Base-by-base conservation (phyloP, 23 red algal genomes). In the Gracilariopsis chorda region DNA sequence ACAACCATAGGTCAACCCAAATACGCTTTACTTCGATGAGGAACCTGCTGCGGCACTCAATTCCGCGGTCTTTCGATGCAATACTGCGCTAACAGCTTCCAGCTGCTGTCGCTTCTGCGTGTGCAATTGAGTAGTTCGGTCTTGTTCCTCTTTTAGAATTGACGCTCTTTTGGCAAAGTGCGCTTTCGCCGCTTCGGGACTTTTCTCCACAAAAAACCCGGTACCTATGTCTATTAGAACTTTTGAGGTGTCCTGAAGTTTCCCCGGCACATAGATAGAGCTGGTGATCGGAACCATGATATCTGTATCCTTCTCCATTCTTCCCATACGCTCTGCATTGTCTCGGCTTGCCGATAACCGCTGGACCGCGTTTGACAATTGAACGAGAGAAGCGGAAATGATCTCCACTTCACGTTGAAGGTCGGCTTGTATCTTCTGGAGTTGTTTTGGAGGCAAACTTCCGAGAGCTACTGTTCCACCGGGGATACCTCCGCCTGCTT, bases 221-320 rank as follows among this genome's bases (percentile, higher is more conserved):
- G 94, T 96, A 14, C 94, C 94, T 24, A 96, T 46, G 67, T 96
- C 94, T 41, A 96, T 85, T 20, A 96, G 60, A 34, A 96, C 82
- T 41, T 78, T 74, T 2, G 67, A 73, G 30, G 81, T 70, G 34
- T 92, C 78, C 35, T 40, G 23, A 40, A 96, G 36, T 23, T 48
- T 47, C 21, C 94, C 94, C 19, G 86, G 86, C 1, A 96, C 82
- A 48, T 96, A 96, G 20, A 96, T 88, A 34, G 86, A 86, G 48
- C 82, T 86, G 4, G 94, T 96, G 49, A 96, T 58, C 4, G 94
- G 94, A 4, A 96, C 94, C 71, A 96, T 68, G 19, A 96, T 51
- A 1, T 85, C 67, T 11, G 44, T 27, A 36, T 33, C 48, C 12
- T 24, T 20, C 33, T 63, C 19, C 72, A 81, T 80, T 33, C 70